Conservation (phyloP, 495 filamentous ascomycete species). For the Cryomyces minteri region DNA sequence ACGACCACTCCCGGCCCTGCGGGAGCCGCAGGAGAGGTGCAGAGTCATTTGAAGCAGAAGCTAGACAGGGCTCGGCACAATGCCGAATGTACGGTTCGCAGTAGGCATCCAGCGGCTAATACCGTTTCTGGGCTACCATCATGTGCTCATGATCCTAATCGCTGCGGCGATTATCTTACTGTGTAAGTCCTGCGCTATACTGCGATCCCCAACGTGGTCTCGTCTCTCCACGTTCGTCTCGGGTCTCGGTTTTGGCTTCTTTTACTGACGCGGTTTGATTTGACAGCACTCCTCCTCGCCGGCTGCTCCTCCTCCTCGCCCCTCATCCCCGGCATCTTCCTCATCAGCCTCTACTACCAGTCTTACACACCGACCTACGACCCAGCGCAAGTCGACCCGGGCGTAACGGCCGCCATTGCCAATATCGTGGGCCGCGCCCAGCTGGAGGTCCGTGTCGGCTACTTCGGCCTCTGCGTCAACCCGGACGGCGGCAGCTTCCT, state of each 20-base stretch:
- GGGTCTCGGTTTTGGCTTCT: background rate
- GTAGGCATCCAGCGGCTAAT: slow-evolving; percentile 37
- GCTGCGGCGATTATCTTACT: slow-evolving; percentile 85
- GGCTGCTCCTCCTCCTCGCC: slow-evolving; percentile 64
- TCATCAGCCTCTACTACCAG: slow-evolving; percentile 59
- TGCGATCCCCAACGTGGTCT: background rate
- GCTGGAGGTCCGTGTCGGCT: slow-evolving; percentile 53
- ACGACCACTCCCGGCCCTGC: slow-evolving; percentile 14
- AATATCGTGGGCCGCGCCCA: slow-evolving; percentile 52
- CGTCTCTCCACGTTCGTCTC: background rate
- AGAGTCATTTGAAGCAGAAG: background rate
- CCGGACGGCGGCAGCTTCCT: slow-evolving; percentile 51
- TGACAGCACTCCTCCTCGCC: slow-evolving; percentile 52
- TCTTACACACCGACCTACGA: slow-evolving; percentile 44
- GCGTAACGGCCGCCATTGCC: slow-evolving; percentile 53
- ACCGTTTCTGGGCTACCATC: slow-evolving; percentile 94
- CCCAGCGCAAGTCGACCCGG: slow-evolving; percentile 69
- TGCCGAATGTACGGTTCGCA: slow-evolving; percentile 22
- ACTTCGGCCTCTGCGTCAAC: slow-evolving; percentile 63
- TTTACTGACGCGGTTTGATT: slow-evolving; percentile 5
- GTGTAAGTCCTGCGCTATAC: slow-evolving; percentile 40
- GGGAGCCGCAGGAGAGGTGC: slow-evolving; percentile 18
- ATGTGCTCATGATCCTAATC: slow-evolving; percentile 96
- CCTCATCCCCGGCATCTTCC: slow-evolving; percentile 60
- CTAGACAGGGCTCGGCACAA: slow-evolving; percentile 10